These are phyloP conservation scores for Globisporangium takayamanum DNA, from an alignment of 352 stramenopile genomes.

Conservation along the genomic window DNA sequence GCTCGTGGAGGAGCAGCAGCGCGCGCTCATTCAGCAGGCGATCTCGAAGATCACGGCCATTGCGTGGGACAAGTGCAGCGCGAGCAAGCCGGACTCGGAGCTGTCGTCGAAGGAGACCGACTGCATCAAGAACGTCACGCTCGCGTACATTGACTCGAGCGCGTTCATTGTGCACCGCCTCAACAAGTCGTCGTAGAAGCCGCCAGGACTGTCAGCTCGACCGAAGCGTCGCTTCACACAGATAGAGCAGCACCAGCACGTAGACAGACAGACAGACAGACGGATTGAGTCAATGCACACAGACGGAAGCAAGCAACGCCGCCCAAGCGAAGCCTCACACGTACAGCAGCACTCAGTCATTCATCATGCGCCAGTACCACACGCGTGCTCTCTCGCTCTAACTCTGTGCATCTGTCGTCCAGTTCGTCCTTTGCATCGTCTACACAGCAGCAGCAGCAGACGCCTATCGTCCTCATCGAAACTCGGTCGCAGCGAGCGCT, in stretches of 20 bases:
- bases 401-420: neutral
- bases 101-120: constrained; percentile 75
- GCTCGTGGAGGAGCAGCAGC: constrained; percentile 85
- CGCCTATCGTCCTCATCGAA: neutral
- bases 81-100: constrained; percentile 73
- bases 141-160: constrained; percentile 84
- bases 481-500: constrained; percentile 9
- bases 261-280: too few species aligned
- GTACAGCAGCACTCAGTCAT: too few species aligned
- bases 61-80: constrained; percentile 87
- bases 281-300: too few species aligned
- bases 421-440: neutral
- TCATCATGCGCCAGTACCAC: too few species aligned
- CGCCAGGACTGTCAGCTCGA: neutral
- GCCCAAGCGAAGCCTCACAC: too few species aligned
- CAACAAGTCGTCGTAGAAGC: constrained; percentile 52
- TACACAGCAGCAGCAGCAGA: neutral
- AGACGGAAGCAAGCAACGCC: too few species aligned
- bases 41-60: constrained; percentile 87
- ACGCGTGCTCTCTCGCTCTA: neutral
- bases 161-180: constrained; percentile 81
- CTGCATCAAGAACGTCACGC: constrained; percentile 87
- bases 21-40: constrained; percentile 80
- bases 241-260: too few species aligned
- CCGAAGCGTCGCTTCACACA: too few species aligned